Base-by-base conservation (phyloP, 306 rosid species). In the Rosa multiflora region DNA sequence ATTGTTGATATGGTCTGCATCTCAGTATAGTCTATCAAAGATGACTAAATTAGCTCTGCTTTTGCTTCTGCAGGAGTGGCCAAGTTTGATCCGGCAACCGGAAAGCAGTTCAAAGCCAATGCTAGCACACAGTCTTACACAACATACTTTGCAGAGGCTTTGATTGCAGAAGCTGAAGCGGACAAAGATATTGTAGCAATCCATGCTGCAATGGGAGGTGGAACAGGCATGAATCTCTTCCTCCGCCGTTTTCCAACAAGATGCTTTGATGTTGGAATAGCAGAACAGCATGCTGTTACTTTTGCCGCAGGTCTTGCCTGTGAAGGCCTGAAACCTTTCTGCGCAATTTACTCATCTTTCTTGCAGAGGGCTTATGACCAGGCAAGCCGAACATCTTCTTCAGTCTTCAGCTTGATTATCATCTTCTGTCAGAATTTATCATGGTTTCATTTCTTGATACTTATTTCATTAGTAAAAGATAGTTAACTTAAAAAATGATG, bases 191-290 rank as follows among this genome's bases (percentile, higher is more conserved):
- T 96, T 48, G 86, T 96, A 23, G 99, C 88, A 48, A 96, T 96
- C 88, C 99, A 96, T 78, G 99, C 99, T 74, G 99, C 99, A 15
- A 96, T 96, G 99, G 98, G 99, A 81, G 98, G 98, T 59, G 99
- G 99, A 80, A 96, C 99, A n/a, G 98, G 98, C 81, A 55, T 96
- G 92, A 96, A 96, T 86, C 86, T 93, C 82, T 96, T 96, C 89
- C 97, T 77, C 26, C 98, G 96, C 58, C 91, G 93, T 26, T 96
- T 96, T 80, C 98, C 99, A 21, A 72, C 92, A 39, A 88, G 98
- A 83, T 96, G 99, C 88, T 96, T 96, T 78, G 98, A 93, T 77
- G 98, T 93, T 58, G 98, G 99, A 73, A 96, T 96, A 79, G 99
- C 98, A 69, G 98, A 96, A 77, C 99, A 96, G 76, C 99, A 96